A percentile compares a stretch with the other conserved stretches of the same genome.
Conservation (phyloP, 331 rosid species). For the Prunus yedoensis region DNA sequence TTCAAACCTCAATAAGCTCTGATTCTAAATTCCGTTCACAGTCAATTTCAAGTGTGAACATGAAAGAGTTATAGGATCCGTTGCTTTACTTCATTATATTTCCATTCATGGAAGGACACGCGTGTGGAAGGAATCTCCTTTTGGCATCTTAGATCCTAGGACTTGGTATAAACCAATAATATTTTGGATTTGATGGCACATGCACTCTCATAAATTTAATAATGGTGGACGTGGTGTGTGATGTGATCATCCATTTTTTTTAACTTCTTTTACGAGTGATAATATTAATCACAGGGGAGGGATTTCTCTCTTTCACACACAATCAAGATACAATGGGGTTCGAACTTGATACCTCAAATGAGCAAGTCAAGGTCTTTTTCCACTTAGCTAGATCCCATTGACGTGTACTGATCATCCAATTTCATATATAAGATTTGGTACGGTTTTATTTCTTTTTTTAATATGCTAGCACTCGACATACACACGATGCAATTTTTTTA, state of each 20-base stretch:
- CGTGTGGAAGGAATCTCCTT: constrained; percentile 1
- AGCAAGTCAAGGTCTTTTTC: rapidly evolving
- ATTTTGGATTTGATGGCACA: not conserved
- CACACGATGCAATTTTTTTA: not conserved
- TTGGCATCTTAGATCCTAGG: not conserved
- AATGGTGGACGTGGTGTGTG: too few relatives aligned
- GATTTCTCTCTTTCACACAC: too few relatives aligned
- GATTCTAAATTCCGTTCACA: not conserved
- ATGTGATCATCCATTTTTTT: too few relatives aligned
- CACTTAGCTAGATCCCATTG: too few relatives aligned
- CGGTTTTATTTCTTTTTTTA: not conserved
- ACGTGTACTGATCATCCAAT: not conserved
- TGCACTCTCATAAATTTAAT: too few relatives aligned
- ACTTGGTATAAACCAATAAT: not conserved
- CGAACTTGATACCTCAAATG: rapidly evolving
- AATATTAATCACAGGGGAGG: too few relatives aligned
- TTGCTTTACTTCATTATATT: not conserved
- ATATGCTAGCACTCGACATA: not conserved
- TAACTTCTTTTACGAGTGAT: too few relatives aligned
- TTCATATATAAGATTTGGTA: not conserved
- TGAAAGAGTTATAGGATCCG: not conserved
- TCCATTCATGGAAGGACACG: not conserved
- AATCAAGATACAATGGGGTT: rapidly evolving
- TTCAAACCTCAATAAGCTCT: not conserved
- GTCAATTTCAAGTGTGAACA: constrained; percentile 1